Percentiles rank a stretch among this genome's conserved stretches.
Evolutionary conservation across 495 filamentous ascomycete genomes (phyloP).

Genomic region (Neurospora pannonica): DNA sequence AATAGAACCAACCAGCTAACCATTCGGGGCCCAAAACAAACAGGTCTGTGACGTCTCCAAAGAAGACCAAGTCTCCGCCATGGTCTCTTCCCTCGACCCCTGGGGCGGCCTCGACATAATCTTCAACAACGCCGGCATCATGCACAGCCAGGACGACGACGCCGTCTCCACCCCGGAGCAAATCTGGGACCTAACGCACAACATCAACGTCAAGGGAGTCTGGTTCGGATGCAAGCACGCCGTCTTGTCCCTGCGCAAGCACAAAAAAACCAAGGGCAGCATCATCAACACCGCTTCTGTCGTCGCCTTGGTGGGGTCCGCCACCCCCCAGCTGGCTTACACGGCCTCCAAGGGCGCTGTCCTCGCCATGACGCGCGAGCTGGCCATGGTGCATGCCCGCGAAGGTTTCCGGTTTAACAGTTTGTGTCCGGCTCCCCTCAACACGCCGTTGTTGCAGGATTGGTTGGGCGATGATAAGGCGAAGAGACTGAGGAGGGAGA

Average conservation of each 20-base stretch:
- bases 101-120: slow-evolving; percentile 95
- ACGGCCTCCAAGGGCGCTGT: slow-evolving; percentile 94
- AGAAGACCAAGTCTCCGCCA: too few relatives aligned
- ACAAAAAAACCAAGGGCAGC: slow-evolving; percentile 66
- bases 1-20: too few relatives aligned
- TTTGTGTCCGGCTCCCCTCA: slow-evolving; percentile 86
- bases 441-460: slow-evolving; percentile 80
- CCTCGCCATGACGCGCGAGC: slow-evolving; percentile 70
- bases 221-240: slow-evolving; percentile 97
- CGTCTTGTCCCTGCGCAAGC: slow-evolving; percentile 66
- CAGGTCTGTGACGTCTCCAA: slow-evolving; percentile 55
- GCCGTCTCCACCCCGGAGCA: slow-evolving; percentile 75
- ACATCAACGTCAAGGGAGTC: slow-evolving; percentile 96
- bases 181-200: slow-evolving; percentile 92
- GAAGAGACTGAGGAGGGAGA: slow-evolving; percentile 77
- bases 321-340: slow-evolving; percentile 93
- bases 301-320: slow-evolving; percentile 83
- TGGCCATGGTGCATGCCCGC: slow-evolving; percentile 75
- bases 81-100: slow-evolving; percentile 60
- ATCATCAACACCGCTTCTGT: slow-evolving; percentile 95
- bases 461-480: slow-evolving; percentile 84
- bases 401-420: slow-evolving; percentile 85
- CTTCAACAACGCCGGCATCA: slow-evolving; percentile 99
- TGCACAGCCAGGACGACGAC: slow-evolving; percentile 84
- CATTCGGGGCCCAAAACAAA: too few relatives aligned